Evolutionary conservation across 2,329 filamentous ascomycete genomes (phyloP).

Genomic region (Ilyonectria sp.): DNA sequence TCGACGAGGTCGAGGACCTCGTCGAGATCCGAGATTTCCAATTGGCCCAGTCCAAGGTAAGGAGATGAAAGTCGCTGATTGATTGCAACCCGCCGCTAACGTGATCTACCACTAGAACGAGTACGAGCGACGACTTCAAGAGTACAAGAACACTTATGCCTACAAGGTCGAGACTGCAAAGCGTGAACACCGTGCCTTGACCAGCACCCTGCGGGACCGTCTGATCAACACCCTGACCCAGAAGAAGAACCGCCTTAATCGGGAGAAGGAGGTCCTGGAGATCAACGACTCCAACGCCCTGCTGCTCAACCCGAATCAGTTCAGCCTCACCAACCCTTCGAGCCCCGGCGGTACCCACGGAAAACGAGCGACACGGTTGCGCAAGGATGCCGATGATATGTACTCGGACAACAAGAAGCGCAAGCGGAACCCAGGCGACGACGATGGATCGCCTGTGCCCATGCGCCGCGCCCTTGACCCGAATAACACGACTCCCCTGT

Average conservation of each 20-base stretch:
- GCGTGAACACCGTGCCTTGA: slow-evolving; percentile 72
- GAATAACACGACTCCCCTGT: slow-evolving; percentile 72
- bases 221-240: slow-evolving; percentile 76
- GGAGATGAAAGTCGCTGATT: slow-evolving; percentile 46
- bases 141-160: slow-evolving; percentile 71
- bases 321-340: slow-evolving; percentile 74
- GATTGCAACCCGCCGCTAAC: slow-evolving; percentile 34
- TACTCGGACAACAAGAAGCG: slow-evolving; percentile 73
- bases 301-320: slow-evolving; percentile 78
- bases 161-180: slow-evolving; percentile 76
- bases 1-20: slow-evolving; percentile 88
- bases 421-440: slow-evolving; percentile 72
- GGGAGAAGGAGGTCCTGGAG: slow-evolving; percentile 78
- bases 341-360: slow-evolving; percentile 75
- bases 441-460: slow-evolving; percentile 75
- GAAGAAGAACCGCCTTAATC: slow-evolving; percentile 75
- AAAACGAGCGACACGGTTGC: slow-evolving; percentile 74
- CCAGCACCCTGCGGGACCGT: slow-evolving; percentile 75
- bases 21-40: slow-evolving; percentile 91
- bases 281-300: slow-evolving; percentile 77
- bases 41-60: slow-evolving; percentile 85
- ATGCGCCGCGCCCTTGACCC: slow-evolving; percentile 69
- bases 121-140: slow-evolving; percentile 73
- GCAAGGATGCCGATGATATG: slow-evolving; percentile 73
- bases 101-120: slow-evolving; percentile 64